phyloP scores from a whole-genome alignment of 805 yeast species.

The Kuraishia borneana region DNA sequence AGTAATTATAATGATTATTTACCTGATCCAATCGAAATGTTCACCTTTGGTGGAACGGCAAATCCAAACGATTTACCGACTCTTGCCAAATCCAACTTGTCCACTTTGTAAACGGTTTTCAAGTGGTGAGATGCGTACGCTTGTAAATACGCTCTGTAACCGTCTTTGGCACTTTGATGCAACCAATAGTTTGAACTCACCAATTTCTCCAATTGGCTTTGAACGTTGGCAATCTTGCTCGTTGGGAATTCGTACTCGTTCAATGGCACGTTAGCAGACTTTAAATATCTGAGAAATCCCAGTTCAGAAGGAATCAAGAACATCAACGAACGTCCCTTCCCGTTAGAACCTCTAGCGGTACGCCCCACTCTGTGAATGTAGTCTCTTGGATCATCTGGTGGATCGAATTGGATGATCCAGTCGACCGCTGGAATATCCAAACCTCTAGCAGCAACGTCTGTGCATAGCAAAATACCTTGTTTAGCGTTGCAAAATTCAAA shows the following conservation, averaged over 20 bases:
- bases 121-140: slow-evolving; percentile 96
- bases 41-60: slow-evolving; percentile 91
- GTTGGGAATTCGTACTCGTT: slow-evolving; percentile 96
- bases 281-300: slow-evolving; percentile 88
- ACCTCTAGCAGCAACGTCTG: slow-evolving; percentile 99
- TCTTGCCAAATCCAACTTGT: slow-evolving; percentile 84
- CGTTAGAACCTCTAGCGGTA: slow-evolving; percentile 88
- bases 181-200: slow-evolving; percentile 88
- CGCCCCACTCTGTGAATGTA: slow-evolving; percentile 98
- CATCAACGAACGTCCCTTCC: slow-evolving; percentile 91
- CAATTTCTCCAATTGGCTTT: slow-evolving; percentile 82
- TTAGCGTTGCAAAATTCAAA: slow-evolving; percentile 97
- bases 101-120: slow-evolving; percentile 93
- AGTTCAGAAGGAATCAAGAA: slow-evolving; percentile 89
- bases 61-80: slow-evolving; percentile 96
- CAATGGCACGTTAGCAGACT: slow-evolving; percentile 94
- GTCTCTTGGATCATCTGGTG: slow-evolving; percentile 99
- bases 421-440: slow-evolving; percentile 97
- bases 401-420: slow-evolving; percentile 98
- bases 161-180: slow-evolving; percentile 94
- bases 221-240: slow-evolving; percentile 92
- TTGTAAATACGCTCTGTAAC: slow-evolving; percentile 91
- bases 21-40: slow-evolving; percentile 90
- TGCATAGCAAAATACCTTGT: slow-evolving; percentile 85
- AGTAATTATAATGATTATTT: slow-evolving; percentile 47